phyloP scores from a whole-genome alignment of 768 basidiomycete genomes.

The Calocybe cyanea region DNA sequence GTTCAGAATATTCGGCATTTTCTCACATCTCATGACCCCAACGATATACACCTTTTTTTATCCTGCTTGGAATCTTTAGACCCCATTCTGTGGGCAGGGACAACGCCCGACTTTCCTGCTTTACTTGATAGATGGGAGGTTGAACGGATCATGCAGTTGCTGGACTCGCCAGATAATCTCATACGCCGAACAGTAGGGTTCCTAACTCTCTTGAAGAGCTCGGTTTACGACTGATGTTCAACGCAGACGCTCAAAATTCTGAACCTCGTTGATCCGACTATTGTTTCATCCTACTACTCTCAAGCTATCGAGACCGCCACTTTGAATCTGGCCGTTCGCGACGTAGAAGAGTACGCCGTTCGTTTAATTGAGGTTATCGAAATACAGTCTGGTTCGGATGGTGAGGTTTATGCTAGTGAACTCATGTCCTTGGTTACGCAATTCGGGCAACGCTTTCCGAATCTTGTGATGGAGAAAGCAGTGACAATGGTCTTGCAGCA shows the following conservation, averaged over 20 bases:
- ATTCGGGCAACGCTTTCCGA: conserved; percentile 32
- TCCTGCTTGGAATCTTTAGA: conserved; percentile 58
- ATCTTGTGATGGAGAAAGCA: conserved; percentile 46
- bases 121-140: conserved; percentile 73
- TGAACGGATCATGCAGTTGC: conserved; percentile 61
- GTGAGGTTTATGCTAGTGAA: conserved; percentile 54
- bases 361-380: conserved; percentile 57
- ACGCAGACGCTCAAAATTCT: conserved; percentile 61
- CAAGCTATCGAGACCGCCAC: conserved; percentile 38
- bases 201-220: not conserved
- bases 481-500: conserved; percentile 54
- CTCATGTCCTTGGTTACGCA: conserved; percentile 38
- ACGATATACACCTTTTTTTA: conserved; percentile 65
- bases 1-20: conserved; percentile 50
- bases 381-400: conserved; percentile 42
- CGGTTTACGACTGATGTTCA: not conserved
- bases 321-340: conserved; percentile 25
- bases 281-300: conserved; percentile 54
- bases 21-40: conserved; percentile 52
- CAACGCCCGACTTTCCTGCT: conserved; percentile 40
- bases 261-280: conserved; percentile 50
- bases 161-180: conserved; percentile 55
- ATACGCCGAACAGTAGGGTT: conserved; percentile 57
- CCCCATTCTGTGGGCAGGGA: conserved; percentile 67
- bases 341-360: conserved; percentile 37